Evolutionary conservation across 2,329 filamentous ascomycete species (phyloP).

Genomic region (Alternaria panax): DNA sequence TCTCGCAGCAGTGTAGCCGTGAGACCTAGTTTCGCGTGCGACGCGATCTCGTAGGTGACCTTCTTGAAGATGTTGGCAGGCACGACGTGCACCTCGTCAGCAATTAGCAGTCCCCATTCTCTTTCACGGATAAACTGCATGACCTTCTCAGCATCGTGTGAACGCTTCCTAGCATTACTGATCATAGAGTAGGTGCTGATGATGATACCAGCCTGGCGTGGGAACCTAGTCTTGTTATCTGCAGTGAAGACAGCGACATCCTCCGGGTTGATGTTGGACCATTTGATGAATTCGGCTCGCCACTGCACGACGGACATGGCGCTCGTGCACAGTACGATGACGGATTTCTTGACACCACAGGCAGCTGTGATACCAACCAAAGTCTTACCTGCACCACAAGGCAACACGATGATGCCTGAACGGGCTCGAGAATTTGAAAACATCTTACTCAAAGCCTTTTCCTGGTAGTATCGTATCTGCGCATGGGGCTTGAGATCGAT

Average conservation of each 20-base stretch:
- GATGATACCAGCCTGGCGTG: constrained; percentile 90
- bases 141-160: constrained; percentile 94
- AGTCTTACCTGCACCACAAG: constrained; percentile 96
- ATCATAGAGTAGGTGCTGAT: constrained; percentile 99
- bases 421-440: constrained; percentile 97
- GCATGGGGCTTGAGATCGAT: constrained; percentile 91
- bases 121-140: constrained; percentile 90
- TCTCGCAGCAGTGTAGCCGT: constrained; percentile 94
- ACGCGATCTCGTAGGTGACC: constrained; percentile 90
- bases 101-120: constrained; percentile 96
- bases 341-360: constrained; percentile 96
- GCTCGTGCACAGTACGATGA: constrained; percentile 93
- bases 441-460: constrained; percentile 98
- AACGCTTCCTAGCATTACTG: constrained; percentile 84
- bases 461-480: constrained; percentile 92
- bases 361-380: constrained; percentile 97
- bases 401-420: constrained; percentile 95
- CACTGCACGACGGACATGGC: constrained; percentile 98
- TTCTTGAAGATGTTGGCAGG: constrained; percentile 95
- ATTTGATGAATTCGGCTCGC: constrained; percentile 95
- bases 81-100: constrained; percentile 98
- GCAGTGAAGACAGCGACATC: constrained; percentile 96
- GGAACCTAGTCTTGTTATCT: constrained; percentile 86
- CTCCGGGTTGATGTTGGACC: constrained; percentile 96
- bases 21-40: constrained; percentile 91